These are phyloP conservation scores for Mariannaea elegans DNA, from an alignment of 2,329 filamentous ascomycete genomes.

Conservation along the genomic window DNA sequence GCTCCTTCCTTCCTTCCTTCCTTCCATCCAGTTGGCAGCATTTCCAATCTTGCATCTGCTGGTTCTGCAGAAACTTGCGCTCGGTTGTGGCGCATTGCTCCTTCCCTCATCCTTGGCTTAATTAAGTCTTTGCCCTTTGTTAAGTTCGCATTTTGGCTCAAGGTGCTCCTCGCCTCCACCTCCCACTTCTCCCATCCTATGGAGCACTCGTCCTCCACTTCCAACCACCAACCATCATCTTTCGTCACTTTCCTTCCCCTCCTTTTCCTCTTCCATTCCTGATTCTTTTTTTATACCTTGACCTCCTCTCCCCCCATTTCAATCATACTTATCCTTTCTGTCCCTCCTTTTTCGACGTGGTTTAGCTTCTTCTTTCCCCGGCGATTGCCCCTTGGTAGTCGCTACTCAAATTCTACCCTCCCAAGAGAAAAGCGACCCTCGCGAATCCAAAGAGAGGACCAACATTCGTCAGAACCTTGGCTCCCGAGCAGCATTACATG, in stretches of 20 bases:
- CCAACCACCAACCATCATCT: slow-evolving; percentile 2
- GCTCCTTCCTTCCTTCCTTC: too few relatives aligned
- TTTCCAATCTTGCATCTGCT: neutral
- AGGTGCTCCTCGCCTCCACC: too few relatives aligned
- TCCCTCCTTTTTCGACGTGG: neutral
- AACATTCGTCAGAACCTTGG: slow-evolving; percentile 20
- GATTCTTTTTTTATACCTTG: neutral
- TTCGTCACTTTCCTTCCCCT: neutral
- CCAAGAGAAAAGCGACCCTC: slow-evolving; percentile 10
- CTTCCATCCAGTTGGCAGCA: too few relatives aligned
- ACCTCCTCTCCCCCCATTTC: neutral
- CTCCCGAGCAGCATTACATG: slow-evolving; percentile 33
- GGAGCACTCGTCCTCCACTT: slow-evolving; percentile 1
- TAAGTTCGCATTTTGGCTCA: neutral
- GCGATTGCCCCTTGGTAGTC: neutral
- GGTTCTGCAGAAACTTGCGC: neutral
- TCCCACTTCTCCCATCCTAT: too few relatives aligned
- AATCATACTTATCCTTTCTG: neutral
- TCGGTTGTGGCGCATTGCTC: neutral
- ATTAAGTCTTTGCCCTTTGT: slow-evolving; percentile 1
- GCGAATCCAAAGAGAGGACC: slow-evolving; percentile 10
- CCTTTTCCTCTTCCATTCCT: neutral
- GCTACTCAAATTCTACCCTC: neutral
- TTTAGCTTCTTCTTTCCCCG: neutral
- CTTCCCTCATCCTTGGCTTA: neutral